These are phyloP conservation scores for Plenodomus lindquistii DNA, from an alignment of 2,329 filamentous ascomycete species.

Conservation along the genomic window DNA sequence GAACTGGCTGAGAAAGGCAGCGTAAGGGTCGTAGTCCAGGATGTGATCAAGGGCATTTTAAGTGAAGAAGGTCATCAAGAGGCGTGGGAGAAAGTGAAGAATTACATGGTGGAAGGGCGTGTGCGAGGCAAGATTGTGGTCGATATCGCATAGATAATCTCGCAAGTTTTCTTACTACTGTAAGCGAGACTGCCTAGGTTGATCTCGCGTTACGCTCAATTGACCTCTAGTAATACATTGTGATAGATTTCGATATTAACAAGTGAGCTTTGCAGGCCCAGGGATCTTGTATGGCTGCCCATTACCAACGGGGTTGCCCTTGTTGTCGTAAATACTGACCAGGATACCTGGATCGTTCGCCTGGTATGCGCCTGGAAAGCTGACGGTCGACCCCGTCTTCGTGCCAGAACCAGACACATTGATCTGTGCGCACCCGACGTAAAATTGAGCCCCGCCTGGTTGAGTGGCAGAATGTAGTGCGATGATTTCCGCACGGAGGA, in stretches of 20 bases:
- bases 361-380: slow-evolving; percentile 43
- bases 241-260: slow-evolving; percentile 35
- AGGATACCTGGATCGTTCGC: slow-evolving; percentile 36
- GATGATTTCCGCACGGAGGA: slow-evolving; percentile 52
- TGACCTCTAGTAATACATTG: background rate
- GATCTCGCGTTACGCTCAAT: background rate
- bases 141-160: slow-evolving; percentile 9
- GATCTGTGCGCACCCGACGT: slow-evolving; percentile 45
- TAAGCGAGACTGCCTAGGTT: background rate
- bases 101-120: slow-evolving; percentile 31
- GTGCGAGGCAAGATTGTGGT: slow-evolving; percentile 39
- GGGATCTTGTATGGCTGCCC: slow-evolving; percentile 53
- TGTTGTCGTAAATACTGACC: slow-evolving; percentile 34
- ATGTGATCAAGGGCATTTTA: slow-evolving; percentile 32
- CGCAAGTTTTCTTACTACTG: background rate
- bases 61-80: slow-evolving; percentile 16
- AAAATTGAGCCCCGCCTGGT: slow-evolving; percentile 48
- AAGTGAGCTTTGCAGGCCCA: slow-evolving; percentile 55
- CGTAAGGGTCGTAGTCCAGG: slow-evolving; percentile 30
- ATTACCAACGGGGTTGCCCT: slow-evolving; percentile 22
- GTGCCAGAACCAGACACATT: slow-evolving; percentile 33
- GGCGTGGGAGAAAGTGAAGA: slow-evolving; percentile 29
- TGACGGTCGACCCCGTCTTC: slow-evolving; percentile 29
- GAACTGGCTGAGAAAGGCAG: slow-evolving; percentile 25
- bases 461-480: slow-evolving; percentile 46